Evolutionary conservation across 2,329 filamentous ascomycete species (phyloP).

Genomic region (Colletotrichum sp.): DNA sequence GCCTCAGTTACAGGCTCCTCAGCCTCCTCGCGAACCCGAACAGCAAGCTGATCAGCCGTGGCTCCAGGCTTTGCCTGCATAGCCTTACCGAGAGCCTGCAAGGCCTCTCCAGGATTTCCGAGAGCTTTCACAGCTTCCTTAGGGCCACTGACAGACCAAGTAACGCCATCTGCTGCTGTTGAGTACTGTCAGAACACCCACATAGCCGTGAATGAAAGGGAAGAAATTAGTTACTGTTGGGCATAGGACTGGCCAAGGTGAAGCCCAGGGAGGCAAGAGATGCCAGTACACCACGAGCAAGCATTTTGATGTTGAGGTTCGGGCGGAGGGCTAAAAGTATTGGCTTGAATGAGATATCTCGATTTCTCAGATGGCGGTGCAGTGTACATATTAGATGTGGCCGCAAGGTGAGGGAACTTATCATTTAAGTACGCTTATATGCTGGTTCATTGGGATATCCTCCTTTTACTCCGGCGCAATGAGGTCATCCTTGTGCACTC

Average conservation of each 20-base stretch:
- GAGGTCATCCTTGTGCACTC: background rate
- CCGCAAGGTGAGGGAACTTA: background rate
- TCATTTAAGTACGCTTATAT: background rate
- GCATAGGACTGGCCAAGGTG: background rate
- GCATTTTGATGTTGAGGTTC: background rate
- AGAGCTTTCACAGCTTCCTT: background rate
- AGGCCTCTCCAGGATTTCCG: background rate
- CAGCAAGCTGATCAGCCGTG: background rate
- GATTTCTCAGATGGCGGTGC: background rate
- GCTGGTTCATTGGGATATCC: background rate
- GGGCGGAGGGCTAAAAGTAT: background rate
- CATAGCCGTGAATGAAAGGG: background rate
- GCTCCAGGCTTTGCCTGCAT: background rate
- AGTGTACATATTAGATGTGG: background rate
- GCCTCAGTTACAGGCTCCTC: background rate
- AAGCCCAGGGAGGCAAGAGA: background rate
- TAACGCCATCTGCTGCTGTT: background rate
- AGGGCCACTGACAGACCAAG: background rate
- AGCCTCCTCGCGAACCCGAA: background rate
- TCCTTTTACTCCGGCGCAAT: fast-evolving
- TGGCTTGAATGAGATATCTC: background rate
- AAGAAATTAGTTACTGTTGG: background rate
- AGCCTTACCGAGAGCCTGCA: background rate
- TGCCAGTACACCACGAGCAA: background rate
- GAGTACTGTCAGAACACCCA: background rate